A percentile compares a stretch with the other conserved stretches of the same genome.
Conservation (phyloP, 2,329 filamentous ascomycete genomes). For the Leptosphaerulina australis region DNA sequence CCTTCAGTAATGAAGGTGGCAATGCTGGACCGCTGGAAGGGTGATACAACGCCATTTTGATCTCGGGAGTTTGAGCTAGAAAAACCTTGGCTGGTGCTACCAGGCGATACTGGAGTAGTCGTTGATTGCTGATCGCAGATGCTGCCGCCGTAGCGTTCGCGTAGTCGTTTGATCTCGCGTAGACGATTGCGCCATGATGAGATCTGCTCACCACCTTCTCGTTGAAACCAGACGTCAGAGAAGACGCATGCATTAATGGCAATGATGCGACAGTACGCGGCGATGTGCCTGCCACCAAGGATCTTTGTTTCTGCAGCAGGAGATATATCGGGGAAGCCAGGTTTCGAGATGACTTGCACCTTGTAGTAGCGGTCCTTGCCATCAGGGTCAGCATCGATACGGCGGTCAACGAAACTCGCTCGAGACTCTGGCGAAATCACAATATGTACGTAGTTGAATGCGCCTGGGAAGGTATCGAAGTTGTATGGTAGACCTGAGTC, state of each 20-base stretch:
- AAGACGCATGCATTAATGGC: constrained; percentile 95
- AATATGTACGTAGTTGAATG: constrained; percentile 97
- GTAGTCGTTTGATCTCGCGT: constrained; percentile 80
- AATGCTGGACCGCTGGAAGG: constrained; percentile 46
- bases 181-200: constrained; percentile 90
- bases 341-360: constrained; percentile 86
- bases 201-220: constrained; percentile 78
- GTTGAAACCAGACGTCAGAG: constrained; percentile 83
- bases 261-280: constrained; percentile 83
- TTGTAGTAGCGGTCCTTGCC: constrained; percentile 71
- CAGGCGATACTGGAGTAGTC: constrained; percentile 33
- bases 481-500: constrained; percentile 88
- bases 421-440: constrained; percentile 88
- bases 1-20: constrained; percentile 46
- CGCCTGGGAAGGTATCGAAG: constrained; percentile 90
- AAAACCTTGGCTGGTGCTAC: constrained; percentile 20
- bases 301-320: constrained; percentile 89
- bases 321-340: constrained; percentile 89
- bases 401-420: constrained; percentile 70
- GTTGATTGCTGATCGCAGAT: constrained; percentile 17
- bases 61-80: constrained; percentile 39
- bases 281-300: constrained; percentile 79
- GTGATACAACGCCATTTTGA: constrained; percentile 33
- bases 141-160: constrained; percentile 60
- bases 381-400: constrained; percentile 50